A percentile compares a stretch with the other conserved stretches of the same genome.
Conservation (phyloP, 257 asterid species). For the Fraxinus quadrangulata region DNA sequence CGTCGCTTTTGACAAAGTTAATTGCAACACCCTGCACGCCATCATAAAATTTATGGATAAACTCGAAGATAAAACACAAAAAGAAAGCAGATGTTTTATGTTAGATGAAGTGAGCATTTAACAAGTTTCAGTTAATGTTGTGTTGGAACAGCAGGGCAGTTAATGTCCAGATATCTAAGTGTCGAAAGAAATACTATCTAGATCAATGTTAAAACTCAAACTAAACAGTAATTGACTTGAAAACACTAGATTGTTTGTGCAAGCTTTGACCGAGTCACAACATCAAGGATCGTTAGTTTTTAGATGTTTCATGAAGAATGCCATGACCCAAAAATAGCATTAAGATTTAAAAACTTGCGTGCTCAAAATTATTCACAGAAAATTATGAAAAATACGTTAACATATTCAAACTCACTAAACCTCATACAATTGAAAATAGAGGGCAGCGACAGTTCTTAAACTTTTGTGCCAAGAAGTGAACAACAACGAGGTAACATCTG, state of each 20-base stretch:
- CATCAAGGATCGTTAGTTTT: neutral
- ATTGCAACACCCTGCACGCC: conserved; percentile 92
- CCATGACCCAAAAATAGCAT: neutral
- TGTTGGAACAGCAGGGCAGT: neutral
- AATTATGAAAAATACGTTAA: neutral
- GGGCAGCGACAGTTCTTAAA: neutral
- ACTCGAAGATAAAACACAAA: neutral
- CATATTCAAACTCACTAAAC: neutral
- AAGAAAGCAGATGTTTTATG: neutral
- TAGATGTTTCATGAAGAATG: neutral
- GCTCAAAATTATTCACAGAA: neutral
- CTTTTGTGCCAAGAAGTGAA: neutral
- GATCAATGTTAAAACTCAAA: neutral
- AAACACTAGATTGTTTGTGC: too few relatives aligned
- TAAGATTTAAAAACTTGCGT: neutral
- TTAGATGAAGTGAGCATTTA: neutral
- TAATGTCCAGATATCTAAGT: neutral
- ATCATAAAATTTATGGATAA: neutral
- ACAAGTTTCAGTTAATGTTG: neutral
- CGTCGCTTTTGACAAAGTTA: conserved; percentile 88
- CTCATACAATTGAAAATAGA: neutral
- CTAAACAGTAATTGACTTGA: too few relatives aligned
- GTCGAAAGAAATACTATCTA: neutral
- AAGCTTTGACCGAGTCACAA: too few relatives aligned
- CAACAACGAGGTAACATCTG: neutral